Conservation (phyloP, 83 land plant genomes). For the Isoetes engelmannii region DNA sequence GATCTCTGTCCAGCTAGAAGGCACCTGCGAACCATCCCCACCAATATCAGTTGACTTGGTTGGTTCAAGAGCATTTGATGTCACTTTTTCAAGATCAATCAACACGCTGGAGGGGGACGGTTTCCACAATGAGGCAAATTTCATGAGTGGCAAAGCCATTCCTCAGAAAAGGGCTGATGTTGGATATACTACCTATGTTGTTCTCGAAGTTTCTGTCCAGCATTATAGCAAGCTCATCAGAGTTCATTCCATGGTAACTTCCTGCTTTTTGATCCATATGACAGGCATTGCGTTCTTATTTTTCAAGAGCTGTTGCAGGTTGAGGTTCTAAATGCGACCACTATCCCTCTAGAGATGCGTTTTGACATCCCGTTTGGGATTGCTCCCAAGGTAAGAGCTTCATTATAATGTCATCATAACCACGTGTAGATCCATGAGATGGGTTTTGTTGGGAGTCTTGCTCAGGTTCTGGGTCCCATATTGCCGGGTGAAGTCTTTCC, state of each 20-base stretch:
- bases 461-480: constrained; percentile 83
- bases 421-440: neutral
- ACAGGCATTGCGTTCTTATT: neutral
- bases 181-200: constrained; percentile 62
- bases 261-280: neutral
- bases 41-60: constrained; percentile 96
- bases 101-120: neutral
- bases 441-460: constrained; percentile 3
- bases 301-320: constrained; percentile 45
- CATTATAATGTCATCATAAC: neutral
- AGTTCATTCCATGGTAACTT: constrained; percentile 76
- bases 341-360: constrained; percentile 77
- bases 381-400: constrained; percentile 71
- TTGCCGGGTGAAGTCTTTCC: constrained; percentile 78
- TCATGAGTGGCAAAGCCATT: too few relatives aligned
- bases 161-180: neutral
- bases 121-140: too few relatives aligned
- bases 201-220: constrained; percentile 83
- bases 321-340: constrained; percentile 61
- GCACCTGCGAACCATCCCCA: constrained; percentile 61
- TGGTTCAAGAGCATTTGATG: constrained; percentile 71
- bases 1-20: constrained; percentile 80
- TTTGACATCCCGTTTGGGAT: constrained; percentile 97
- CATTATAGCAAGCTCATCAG: constrained; percentile 74
- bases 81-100: constrained; percentile 48